Conservation (phyloP, 805 yeast genomes). For the Teunomyces pallodes region DNA sequence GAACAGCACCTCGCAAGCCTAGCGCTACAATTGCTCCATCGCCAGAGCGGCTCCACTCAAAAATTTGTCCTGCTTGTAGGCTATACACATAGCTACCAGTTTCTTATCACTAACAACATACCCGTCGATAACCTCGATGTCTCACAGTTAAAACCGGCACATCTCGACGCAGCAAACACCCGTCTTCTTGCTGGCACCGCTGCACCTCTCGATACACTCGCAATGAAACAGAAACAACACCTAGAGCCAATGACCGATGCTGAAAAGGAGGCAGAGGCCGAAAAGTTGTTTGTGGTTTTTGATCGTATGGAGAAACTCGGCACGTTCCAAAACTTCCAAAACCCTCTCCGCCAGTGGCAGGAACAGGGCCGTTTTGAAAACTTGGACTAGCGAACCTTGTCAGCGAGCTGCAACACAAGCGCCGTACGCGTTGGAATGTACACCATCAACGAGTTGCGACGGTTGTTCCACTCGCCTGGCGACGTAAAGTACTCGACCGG, state of each 20-base stretch:
- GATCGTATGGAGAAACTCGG: slow-evolving; percentile 39
- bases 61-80: slow-evolving; percentile 23
- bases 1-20: background rate
- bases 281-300: slow-evolving; percentile 38
- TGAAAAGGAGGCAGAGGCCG: slow-evolving; percentile 46
- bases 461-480: slow-evolving; percentile 74
- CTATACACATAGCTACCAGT: slow-evolving; percentile 13
- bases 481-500: slow-evolving; percentile 62
- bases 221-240: background rate
- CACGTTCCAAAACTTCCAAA: slow-evolving; percentile 32
- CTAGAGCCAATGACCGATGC: slow-evolving; percentile 31
- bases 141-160: slow-evolving; percentile 11
- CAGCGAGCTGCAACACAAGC: slow-evolving; percentile 26
- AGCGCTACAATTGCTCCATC: background rate
- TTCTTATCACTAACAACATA: slow-evolving; percentile 12
- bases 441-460: slow-evolving; percentile 74
- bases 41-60: background rate
- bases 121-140: slow-evolving; percentile 16
- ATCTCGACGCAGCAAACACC: slow-evolving; percentile 6
- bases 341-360: slow-evolving; percentile 40
- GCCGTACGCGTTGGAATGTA: slow-evolving; percentile 73
- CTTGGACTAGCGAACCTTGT: slow-evolving; percentile 4
- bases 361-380: slow-evolving; percentile 15
- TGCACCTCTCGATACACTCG: background rate
- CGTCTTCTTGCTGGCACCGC: background rate